phyloP scores from a whole-genome alignment of 257 asterid genomes.

The Rauvolfia tetraphylla region DNA sequence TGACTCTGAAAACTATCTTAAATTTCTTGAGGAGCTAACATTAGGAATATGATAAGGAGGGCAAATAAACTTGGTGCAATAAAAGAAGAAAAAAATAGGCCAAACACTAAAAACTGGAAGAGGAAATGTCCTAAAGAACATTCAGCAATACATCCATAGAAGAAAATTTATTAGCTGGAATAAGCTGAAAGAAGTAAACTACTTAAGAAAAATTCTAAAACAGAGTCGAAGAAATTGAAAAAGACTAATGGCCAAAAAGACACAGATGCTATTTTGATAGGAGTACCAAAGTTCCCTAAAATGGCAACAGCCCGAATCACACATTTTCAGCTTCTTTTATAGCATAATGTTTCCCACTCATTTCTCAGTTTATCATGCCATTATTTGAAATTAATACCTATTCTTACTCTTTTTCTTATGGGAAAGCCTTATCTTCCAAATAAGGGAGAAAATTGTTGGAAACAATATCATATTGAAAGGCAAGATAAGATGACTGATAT shows the following conservation, averaged over 20 bases:
- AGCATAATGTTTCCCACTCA: background rate
- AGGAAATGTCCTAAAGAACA: background rate
- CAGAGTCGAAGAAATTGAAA: background rate
- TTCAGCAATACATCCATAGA: background rate
- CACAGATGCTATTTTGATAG: background rate
- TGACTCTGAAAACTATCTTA: background rate
- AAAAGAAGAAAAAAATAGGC: background rate
- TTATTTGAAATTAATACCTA: background rate
- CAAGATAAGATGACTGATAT: background rate
- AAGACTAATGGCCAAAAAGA: background rate
- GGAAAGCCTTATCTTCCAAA: background rate
- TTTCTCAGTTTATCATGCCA: background rate
- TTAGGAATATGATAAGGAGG: background rate
- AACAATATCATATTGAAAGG: background rate
- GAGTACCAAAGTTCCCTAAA: background rate
- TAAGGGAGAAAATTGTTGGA: background rate
- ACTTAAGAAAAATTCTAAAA: background rate
- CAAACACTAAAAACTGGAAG: background rate
- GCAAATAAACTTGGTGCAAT: background rate
- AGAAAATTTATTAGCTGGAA: background rate
- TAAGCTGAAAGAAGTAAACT: background rate
- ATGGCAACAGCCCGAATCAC: background rate
- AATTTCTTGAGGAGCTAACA: background rate
- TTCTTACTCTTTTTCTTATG: background rate
- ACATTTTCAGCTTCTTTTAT: background rate